Base-by-base conservation (phyloP, 108 stramenopile species). In the Cyclotella kingstonii region DNA sequence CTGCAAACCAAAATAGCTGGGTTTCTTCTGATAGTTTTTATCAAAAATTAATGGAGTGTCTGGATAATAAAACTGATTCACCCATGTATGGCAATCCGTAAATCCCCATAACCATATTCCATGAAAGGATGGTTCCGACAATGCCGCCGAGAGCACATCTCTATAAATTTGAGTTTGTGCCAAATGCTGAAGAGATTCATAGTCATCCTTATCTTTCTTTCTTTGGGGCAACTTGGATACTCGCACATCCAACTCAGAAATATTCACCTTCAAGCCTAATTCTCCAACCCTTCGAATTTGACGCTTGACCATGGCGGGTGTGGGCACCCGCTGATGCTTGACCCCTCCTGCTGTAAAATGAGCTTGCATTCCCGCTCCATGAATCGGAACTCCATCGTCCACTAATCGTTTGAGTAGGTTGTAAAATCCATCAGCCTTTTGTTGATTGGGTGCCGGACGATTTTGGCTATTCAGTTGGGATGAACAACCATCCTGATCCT, bases 171-270 rank as follows among this genome's bases (percentile, higher is more conserved):
- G 83, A 15, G 64, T 73, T 55, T 90, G 93, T 1, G 88, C 89
- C 21, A n/a, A n/a, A n/a, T n/a, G n/a, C n/a, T n/a, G n/a, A n/a
- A n/a, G n/a, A n/a, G n/a, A n/a, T n/a, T n/a, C n/a, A n/a, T n/a
- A n/a, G n/a, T n/a, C n/a, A n/a, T n/a, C n/a, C n/a, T n/a, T n/a
- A n/a, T n/a, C n/a, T n/a, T n/a, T 23, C 25, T 9, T 11, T 0
- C 12, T 1, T 12, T 18, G 34, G 22, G 82, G 58, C 33, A 90
- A 50, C 36, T 79, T 74, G 50, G 78, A 78, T 7, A 89, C 84
- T 23, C 95, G 84, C 5, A 96, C 95, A 77, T 96, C 95, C 92
- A 96, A 88, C 53, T 96, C 95, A 22, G 87, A 89, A 54, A 96
- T 91, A 56, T 96, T 96, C 1, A 96, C 95, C 36, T 60, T 80